Conservation (phyloP, 139 green algal species). For the Closterium sp. region DNA sequence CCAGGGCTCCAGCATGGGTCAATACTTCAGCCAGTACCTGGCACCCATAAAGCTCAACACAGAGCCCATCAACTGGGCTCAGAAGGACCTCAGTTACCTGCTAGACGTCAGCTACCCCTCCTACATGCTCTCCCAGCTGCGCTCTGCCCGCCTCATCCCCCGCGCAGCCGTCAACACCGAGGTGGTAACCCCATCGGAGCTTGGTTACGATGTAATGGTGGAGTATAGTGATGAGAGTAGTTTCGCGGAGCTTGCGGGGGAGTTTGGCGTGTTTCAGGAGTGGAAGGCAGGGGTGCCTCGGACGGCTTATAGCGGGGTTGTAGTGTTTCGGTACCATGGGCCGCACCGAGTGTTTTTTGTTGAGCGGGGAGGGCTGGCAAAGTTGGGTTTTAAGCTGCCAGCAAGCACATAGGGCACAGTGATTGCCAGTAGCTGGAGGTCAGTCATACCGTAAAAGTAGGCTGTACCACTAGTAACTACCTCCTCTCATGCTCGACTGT, state of each 20-base stretch:
- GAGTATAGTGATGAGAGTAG: conserved; percentile 20
- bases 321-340: conserved; percentile 32
- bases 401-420: background rate
- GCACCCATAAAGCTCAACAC: conserved; percentile 44
- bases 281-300: conserved; percentile 50
- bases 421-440: too few species aligned
- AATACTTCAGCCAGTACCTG: conserved; percentile 49
- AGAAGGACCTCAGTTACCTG: conserved; percentile 47
- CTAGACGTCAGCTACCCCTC: conserved; percentile 21
- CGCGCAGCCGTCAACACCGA: background rate
- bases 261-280: conserved; percentile 50
- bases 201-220: conserved; percentile 18
- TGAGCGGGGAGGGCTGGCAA: background rate
- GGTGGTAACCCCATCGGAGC: background rate
- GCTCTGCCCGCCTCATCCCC: background rate
- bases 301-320: conserved; percentile 37
- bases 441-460: too few species aligned
- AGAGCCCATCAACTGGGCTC: conserved; percentile 34
- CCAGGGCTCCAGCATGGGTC: conserved; percentile 43
- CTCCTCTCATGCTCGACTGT: too few species aligned
- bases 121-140: background rate
- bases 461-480: too few species aligned
- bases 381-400: background rate
- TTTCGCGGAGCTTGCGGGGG: conserved; percentile 17
- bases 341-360: conserved; percentile 7